Conservation (phyloP, 2,329 filamentous ascomycete genomes). For the Rhinocladiella similis region DNA sequence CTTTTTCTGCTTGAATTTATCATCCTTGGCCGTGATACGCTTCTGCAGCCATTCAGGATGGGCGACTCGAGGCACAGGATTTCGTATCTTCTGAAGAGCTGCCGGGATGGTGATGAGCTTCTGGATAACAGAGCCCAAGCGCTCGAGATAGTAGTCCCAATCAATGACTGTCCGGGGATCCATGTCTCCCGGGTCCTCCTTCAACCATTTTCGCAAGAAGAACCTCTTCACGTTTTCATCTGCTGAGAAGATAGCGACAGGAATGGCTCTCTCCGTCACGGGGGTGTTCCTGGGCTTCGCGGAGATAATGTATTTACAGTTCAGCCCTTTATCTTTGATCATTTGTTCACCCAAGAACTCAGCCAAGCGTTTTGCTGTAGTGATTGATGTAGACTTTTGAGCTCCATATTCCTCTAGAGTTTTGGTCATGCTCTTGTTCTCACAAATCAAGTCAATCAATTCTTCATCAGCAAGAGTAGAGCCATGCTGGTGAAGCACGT, state of each 20-base stretch:
- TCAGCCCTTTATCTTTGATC: constrained; percentile 98
- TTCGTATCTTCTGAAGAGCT: constrained; percentile 89
- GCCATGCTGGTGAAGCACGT: constrained; percentile 87
- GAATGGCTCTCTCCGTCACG: constrained; percentile 90
- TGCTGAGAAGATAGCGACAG: constrained; percentile 95
- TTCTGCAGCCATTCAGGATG: constrained; percentile 97
- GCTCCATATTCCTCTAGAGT: constrained; percentile 92
- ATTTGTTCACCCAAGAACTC: constrained; percentile 98
- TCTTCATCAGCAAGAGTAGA: constrained; percentile 92
- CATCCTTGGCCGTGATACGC: constrained; percentile 90
- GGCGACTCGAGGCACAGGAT: constrained; percentile 87
- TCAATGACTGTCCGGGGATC: constrained; percentile 88
- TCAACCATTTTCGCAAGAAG: constrained; percentile 93
- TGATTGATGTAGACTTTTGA: constrained; percentile 99
- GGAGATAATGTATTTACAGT: constrained; percentile 99
- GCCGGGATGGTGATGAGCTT: constrained; percentile 99
- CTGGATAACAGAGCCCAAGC: constrained; percentile 94
- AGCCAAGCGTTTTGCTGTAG: constrained; percentile 88
- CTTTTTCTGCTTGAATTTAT: constrained; percentile 98
- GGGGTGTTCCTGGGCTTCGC: constrained; percentile 81
- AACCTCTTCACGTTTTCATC: constrained; percentile 83
- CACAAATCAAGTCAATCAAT: constrained; percentile 98
- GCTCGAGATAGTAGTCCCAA: constrained; percentile 96
- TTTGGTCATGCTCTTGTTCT: constrained; percentile 98
- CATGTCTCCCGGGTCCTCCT: constrained; percentile 86